phyloP scores from a whole-genome alignment of 768 basidiomycete species.

The Trametes gibbosa region DNA sequence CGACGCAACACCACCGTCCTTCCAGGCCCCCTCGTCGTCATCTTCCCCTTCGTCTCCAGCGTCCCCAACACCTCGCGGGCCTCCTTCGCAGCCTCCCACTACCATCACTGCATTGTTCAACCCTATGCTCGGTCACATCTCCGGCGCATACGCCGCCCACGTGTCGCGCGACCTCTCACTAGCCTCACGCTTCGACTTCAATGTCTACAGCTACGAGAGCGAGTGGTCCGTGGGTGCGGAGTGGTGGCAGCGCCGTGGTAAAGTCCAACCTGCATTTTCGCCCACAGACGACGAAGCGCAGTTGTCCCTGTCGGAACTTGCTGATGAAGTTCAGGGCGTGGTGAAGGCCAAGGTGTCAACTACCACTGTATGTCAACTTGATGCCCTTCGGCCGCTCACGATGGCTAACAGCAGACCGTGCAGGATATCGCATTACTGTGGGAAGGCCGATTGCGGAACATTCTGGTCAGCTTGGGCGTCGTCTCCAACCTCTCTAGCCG shows the following conservation, averaged over 20 bases:
- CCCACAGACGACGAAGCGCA: constrained; percentile 20
- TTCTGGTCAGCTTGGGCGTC: constrained; percentile 86
- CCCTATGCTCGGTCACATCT: constrained; percentile 93
- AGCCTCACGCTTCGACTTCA: constrained; percentile 92
- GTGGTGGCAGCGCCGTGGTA: constrained; percentile 83
- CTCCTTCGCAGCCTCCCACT: constrained; percentile 76
- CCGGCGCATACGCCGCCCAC: constrained; percentile 86
- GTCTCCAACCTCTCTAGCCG: constrained; percentile 87
- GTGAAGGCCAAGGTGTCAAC: constrained; percentile 90
- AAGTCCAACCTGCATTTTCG: constrained; percentile 25
- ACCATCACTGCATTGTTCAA: constrained; percentile 94
- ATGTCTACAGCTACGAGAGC: constrained; percentile 94
- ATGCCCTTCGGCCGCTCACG: too few relatives aligned
- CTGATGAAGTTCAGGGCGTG: constrained; percentile 65
- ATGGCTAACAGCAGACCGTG: not conserved
- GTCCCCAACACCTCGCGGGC: constrained; percentile 27
- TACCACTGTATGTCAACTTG: constrained; percentile 60
- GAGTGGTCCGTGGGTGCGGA: constrained; percentile 95
- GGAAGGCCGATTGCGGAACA: constrained; percentile 88
- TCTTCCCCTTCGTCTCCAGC: constrained; percentile 22
- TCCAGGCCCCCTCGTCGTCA: constrained; percentile 44
- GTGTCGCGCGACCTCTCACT: constrained; percentile 82
- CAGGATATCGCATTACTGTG: constrained; percentile 90
- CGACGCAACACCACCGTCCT: constrained; percentile 67
- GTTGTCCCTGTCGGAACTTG: constrained; percentile 19